Base-by-base conservation (phyloP, 2,329 filamentous ascomycete genomes). In the Plenodomus lindquistii region DNA sequence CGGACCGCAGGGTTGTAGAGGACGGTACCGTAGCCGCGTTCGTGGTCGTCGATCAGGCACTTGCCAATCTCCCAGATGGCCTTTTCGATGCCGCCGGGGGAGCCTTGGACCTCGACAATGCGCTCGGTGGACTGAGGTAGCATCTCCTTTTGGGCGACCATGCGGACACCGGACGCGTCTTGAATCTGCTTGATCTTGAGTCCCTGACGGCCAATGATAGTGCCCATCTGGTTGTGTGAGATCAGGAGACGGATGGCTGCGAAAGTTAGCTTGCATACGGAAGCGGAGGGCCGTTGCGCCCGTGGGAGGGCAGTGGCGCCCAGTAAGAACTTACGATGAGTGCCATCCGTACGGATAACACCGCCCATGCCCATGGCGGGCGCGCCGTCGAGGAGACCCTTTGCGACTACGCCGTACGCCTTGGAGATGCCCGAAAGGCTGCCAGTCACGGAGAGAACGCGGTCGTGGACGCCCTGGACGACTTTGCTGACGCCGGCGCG, bases 61-160 rank as follows among this genome's bases (percentile, higher is more conserved):
- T 97, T 97, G 80, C 91, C 94, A 67, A 99, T 99, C 74, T 99
- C 94, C 94, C 94, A 97, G 46, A 96, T 83, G 55, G 94, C 93
- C 71, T 92, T 91, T 76, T 97, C 91, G 65, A 99, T 96, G 52
- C 93, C 92, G 46, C 96, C 91, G 15, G 94, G 92, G 16, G 88
- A 93, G 62, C 94, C 94, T 73, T 97, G 92, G 38, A 99, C 88
- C 72, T 99, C 94, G 58, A 99, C 94, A 64, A 99, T 92, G 58
- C 94, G 88, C 79, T 99, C 94, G 27, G 94, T 99, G 5, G 94
- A 99, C 75, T 99, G 94, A 29, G 94, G 94, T 7, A 99, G 86
- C 94, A 99, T 99, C 69, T 99, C 94, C 78, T 99, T 99, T 76
- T 99, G 94, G 35, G 94, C 94, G 40, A 99, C 92, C 94, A 99